Evolutionary conservation across 2,329 filamentous ascomycete genomes (phyloP).

Genomic region (Paramyrothecium roridum): DNA sequence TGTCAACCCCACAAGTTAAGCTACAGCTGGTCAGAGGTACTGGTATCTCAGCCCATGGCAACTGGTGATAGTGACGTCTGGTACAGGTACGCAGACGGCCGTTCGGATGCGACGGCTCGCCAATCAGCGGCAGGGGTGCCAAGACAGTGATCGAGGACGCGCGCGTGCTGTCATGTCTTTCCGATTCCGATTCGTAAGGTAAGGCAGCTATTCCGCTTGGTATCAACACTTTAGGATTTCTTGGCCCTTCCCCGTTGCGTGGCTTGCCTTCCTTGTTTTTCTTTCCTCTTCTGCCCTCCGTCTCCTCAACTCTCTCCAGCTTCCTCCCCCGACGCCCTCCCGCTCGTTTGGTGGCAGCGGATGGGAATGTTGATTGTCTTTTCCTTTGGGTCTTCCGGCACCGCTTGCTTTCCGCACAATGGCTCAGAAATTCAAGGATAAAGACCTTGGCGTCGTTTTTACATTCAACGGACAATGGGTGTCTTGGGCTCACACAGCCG

Average conservation of each 20-base stretch:
- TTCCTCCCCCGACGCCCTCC: neutral
- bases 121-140: neutral
- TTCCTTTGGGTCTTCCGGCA: slow-evolving; percentile 7
- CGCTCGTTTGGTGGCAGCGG: slow-evolving; percentile 10
- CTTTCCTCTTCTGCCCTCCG: neutral
- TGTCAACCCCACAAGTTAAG: neutral
- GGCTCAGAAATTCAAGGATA: slow-evolving; percentile 58
- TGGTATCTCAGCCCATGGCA: too few species aligned
- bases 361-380: slow-evolving; percentile 20
- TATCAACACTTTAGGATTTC: neutral
- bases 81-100: too few species aligned
- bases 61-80: too few species aligned
- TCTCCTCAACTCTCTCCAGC: neutral
- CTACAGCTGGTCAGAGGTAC: too few species aligned
- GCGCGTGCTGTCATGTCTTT: neutral
- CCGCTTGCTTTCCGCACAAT: slow-evolving; percentile 19
- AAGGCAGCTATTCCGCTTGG: neutral
- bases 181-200: neutral
- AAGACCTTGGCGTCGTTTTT: slow-evolving; percentile 57
- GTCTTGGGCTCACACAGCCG: slow-evolving; percentile 78
- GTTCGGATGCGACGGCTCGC: neutral
- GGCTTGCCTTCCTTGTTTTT: neutral
- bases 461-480: slow-evolving; percentile 85
- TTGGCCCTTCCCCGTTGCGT: neutral
- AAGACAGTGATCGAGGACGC: neutral